Evolutionary conservation across 2,329 filamentous ascomycete species (phyloP).

Genomic region (Didymella segeticola): DNA sequence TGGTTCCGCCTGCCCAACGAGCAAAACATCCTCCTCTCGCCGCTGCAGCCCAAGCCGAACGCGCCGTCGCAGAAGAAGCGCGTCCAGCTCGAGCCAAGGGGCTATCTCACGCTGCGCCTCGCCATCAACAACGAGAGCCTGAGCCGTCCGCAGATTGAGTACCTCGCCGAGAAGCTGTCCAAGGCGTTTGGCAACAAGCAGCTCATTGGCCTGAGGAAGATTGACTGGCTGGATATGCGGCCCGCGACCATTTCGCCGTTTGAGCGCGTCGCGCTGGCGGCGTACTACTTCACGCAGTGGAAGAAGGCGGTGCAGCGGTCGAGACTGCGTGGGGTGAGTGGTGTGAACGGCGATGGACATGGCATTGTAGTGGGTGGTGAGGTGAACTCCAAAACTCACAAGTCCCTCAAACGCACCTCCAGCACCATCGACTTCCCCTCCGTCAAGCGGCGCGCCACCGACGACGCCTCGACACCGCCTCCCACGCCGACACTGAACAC

Average conservation of each 20-base stretch:
- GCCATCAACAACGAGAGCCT: conserved; percentile 35
- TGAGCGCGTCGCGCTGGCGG: conserved; percentile 33
- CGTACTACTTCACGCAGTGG: conserved; percentile 39
- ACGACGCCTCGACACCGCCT: conserved; percentile 27
- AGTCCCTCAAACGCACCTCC: no score
- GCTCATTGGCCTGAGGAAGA: conserved; percentile 33
- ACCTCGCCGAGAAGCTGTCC: conserved; percentile 33
- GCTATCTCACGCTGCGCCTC: conserved; percentile 43
- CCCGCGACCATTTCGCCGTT: conserved; percentile 34
- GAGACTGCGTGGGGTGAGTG: no score
- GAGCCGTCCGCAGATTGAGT: conserved; percentile 41
- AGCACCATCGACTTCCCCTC: no score
- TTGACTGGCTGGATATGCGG: conserved; percentile 43
- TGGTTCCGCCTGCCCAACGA: conserved; percentile 38
- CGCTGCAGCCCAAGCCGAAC: conserved; percentile 26
- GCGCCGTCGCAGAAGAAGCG: conserved; percentile 15
- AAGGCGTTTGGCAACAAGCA: conserved; percentile 39
- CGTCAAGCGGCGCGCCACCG: conserved; percentile 29
- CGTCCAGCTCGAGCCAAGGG: conserved; percentile 24
- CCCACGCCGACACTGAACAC: conserved; percentile 38
- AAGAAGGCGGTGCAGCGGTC: conserved; percentile 31
- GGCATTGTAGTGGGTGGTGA: no score
- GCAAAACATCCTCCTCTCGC: conserved; percentile 41
- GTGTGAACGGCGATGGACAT: conserved; percentile 12
- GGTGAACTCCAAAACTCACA: no score